Percentiles rank a stretch among this genome's conserved stretches.
Conservation (phyloP, 2,329 filamentous ascomycete species). For the Lomentospora prolificans region DNA sequence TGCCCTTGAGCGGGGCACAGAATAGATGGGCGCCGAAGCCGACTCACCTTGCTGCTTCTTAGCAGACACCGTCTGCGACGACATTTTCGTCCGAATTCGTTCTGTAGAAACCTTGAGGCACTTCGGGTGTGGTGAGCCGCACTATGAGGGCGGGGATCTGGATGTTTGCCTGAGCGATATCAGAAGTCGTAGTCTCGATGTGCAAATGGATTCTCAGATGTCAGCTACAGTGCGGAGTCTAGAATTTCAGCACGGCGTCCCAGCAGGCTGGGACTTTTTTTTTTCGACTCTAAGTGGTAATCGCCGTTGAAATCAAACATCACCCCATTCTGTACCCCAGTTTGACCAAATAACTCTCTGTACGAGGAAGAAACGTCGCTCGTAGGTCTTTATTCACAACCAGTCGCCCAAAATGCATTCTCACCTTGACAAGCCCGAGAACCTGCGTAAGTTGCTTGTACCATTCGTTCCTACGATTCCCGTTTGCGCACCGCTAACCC, state of each 20-base stretch:
- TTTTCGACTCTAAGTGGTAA: not conserved
- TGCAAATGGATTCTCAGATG: constrained; percentile 7
- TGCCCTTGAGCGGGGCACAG: constrained; percentile 8
- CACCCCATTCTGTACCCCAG: not conserved
- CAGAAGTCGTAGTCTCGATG: not conserved
- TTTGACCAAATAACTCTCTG: not conserved
- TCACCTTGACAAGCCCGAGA: constrained; percentile 76
- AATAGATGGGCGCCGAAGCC: not conserved
- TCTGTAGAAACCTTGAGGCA: not conserved
- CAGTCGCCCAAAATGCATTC: constrained; percentile 74
- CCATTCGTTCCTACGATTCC: constrained; percentile 4
- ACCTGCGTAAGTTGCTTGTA: constrained; percentile 25
- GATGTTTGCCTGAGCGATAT: not conserved
- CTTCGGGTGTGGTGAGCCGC: too few relatives aligned
- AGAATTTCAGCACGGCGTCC: not conserved
- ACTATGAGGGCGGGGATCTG: too few relatives aligned
- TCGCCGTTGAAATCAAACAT: not conserved
- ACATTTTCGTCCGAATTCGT: constrained; percentile 26
- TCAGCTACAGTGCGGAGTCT: constrained; percentile 4
- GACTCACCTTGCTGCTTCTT: constrained; percentile 65
- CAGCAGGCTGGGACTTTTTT: not conserved
- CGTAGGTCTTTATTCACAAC: too few relatives aligned
- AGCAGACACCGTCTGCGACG: constrained; percentile 41
- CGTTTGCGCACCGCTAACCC: not conserved
- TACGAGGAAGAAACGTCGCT: not conserved